Percentiles rank a stretch among this genome's conserved stretches.
These are phyloP conservation scores for Acorus gramineus DNA, from an alignment of 106 monocot species.

Conservation along the genomic window DNA sequence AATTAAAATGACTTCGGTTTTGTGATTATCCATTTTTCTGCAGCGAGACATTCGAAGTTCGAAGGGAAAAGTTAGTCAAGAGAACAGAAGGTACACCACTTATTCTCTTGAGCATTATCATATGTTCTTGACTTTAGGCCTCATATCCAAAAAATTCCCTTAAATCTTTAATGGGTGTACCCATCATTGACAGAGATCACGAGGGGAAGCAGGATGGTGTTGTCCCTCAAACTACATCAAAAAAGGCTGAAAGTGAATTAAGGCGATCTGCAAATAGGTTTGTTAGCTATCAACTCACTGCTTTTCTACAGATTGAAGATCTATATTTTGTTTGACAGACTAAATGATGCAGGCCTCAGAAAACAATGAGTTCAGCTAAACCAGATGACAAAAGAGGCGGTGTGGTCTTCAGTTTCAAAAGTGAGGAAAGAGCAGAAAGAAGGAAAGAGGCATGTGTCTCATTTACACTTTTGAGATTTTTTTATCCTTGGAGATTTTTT, in stretches of 20 bases:
- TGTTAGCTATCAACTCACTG: not conserved
- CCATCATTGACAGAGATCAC: conserved; percentile 12
- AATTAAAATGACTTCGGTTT: no score
- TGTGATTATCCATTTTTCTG: no score
- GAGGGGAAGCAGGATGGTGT: conserved; percentile 15
- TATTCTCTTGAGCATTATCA: no score
- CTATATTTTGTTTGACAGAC: not conserved
- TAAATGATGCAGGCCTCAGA: conserved; percentile 20
- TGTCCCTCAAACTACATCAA: conserved; percentile 5
- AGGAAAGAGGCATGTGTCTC: conserved; percentile 48
- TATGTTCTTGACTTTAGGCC: not conserved
- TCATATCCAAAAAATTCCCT: not conserved
- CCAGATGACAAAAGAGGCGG: conserved; percentile 17
- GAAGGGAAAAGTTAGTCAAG: conserved; percentile 21
- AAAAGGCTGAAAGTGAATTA: conserved; percentile 12
- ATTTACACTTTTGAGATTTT: not conserved
- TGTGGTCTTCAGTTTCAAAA: conserved; percentile 40
- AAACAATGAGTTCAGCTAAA: conserved; percentile 4
- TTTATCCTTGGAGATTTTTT: no score
- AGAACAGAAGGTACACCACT: conserved; percentile 28
- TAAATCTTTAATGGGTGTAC: conserved; percentile 1
- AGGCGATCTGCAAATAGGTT: conserved; percentile 23
- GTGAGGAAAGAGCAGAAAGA: conserved; percentile 66
- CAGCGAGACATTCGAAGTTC: not conserved
- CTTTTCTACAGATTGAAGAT: not conserved